phyloP scores from a whole-genome alignment of 495 filamentous ascomycete species.

The Xylaria intraflava region DNA sequence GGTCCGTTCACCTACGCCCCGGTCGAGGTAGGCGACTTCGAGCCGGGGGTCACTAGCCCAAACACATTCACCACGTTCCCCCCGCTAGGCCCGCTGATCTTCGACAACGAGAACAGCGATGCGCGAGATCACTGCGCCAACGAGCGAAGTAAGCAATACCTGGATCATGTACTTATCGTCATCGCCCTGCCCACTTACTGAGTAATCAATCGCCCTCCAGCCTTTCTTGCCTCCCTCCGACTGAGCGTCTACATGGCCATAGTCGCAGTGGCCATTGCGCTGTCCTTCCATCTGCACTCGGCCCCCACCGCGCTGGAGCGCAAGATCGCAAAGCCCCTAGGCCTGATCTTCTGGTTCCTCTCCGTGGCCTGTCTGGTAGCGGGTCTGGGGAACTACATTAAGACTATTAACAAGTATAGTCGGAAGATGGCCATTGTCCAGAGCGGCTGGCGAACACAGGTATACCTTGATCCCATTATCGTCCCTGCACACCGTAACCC shows the following conservation, averaged over 20 bases:
- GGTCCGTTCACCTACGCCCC: conserved; percentile 14
- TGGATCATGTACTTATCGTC: no score
- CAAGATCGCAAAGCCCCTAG: conserved; percentile 73
- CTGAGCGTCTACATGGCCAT: conserved; percentile 86
- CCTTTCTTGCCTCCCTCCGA: conserved; percentile 91
- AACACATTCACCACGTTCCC: conserved; percentile 61
- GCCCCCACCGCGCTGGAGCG: conserved; percentile 63
- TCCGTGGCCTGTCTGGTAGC: conserved; percentile 65
- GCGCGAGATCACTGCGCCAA: conserved; percentile 79
- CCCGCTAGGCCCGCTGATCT: conserved; percentile 69
- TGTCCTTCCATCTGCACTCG: conserved; percentile 84
- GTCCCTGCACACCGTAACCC: neutral
- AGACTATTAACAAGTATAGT: conserved; percentile 79
- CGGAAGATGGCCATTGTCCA: conserved; percentile 77
- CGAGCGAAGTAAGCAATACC: conserved; percentile 65
- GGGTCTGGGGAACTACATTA: conserved; percentile 81
- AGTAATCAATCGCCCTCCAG: conserved; percentile 22
- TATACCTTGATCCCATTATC: neutral
- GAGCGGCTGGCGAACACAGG: conserved; percentile 86
- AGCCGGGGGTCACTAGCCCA: conserved; percentile 28
- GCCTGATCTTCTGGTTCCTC: conserved; percentile 80
- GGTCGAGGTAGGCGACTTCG: conserved; percentile 12
- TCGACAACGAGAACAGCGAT: conserved; percentile 83
- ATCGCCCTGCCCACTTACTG: no score
- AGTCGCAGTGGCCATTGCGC: conserved; percentile 79